phyloP scores from a whole-genome alignment of 345 rosid species.

The Populus alba region DNA sequence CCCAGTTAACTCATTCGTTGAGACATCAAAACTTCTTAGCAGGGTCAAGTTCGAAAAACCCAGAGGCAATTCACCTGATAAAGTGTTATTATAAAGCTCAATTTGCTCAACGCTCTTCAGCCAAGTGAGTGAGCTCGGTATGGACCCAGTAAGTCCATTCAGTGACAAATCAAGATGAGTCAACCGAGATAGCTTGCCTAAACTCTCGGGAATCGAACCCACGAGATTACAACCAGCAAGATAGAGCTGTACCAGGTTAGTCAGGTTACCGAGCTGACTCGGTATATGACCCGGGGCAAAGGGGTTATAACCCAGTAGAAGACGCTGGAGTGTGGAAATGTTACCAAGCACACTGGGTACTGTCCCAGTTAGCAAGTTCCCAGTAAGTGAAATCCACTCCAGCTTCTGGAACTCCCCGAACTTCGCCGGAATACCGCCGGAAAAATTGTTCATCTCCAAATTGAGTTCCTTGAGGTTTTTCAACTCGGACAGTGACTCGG shows the following conservation, averaged over 20 bases:
- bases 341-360: constrained; percentile 59
- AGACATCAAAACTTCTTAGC: constrained; percentile 55
- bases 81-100: constrained; percentile 68
- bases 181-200: constrained; percentile 41
- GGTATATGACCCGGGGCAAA: constrained; percentile 52
- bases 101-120: constrained; percentile 49
- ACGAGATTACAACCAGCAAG: constrained; percentile 45
- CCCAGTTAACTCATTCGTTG: constrained; percentile 63
- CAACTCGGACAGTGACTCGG: constrained; percentile 50
- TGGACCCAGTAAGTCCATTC: constrained; percentile 58
- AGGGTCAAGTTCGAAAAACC: constrained; percentile 48
- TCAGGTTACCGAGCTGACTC: constrained; percentile 48
- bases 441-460: constrained; percentile 55
- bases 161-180: constrained; percentile 48
- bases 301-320: constrained; percentile 58
- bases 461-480: constrained; percentile 41
- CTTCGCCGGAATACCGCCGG: constrained; percentile 50
- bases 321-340: constrained; percentile 49
- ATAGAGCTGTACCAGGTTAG: constrained; percentile 58
- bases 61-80: constrained; percentile 61
- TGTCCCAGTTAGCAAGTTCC: constrained; percentile 38
- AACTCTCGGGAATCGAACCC: constrained; percentile 53
- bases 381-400: neutral
- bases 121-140: constrained; percentile 57
- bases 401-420: neutral